Evolutionary conservation across 768 basidiomycete species (phyloP).

Genomic region (Rhizopogon salebrosus): DNA sequence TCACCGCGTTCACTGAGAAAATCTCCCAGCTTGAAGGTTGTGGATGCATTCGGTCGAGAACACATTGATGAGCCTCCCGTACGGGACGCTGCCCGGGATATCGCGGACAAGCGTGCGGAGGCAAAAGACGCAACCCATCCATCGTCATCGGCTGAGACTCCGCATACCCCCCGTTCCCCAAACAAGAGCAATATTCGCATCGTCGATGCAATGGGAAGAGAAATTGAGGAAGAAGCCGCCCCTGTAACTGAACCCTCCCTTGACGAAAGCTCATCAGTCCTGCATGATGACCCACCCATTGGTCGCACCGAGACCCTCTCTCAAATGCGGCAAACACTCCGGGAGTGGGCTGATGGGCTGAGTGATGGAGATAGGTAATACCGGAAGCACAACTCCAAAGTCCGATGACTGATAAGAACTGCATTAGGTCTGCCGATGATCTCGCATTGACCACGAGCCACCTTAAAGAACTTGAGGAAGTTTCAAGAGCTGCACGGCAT

Average conservation of each 20-base stretch:
- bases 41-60: conserved; percentile 68
- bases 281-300: conserved; percentile 17
- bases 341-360: conserved; percentile 50
- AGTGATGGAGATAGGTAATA: conserved; percentile 54
- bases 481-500: conserved; percentile 47
- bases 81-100: neutral
- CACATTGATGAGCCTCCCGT: conserved; percentile 15
- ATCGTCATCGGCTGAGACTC: conserved; percentile 8
- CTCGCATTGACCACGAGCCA: conserved; percentile 36
- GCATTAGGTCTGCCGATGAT: conserved; percentile 33
- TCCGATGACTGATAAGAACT: neutral
- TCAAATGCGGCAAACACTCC: conserved; percentile 54
- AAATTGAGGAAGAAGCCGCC: conserved; percentile 35
- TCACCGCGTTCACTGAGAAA: conserved; percentile 36
- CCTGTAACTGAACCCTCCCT: conserved; percentile 12
- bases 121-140: conserved; percentile 9
- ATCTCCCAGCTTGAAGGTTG: conserved; percentile 52
- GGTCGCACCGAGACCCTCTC: conserved; percentile 48
- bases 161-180: conserved; percentile 15
- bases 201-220: conserved; percentile 66
- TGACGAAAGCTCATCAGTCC: conserved; percentile 16
- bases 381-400: neutral
- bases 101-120: conserved; percentile 14
- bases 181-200: conserved; percentile 47
- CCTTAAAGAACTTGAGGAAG: conserved; percentile 45